phyloP scores from a whole-genome alignment of 805 yeast species.

The Kluyveromyces wickerhamii region DNA sequence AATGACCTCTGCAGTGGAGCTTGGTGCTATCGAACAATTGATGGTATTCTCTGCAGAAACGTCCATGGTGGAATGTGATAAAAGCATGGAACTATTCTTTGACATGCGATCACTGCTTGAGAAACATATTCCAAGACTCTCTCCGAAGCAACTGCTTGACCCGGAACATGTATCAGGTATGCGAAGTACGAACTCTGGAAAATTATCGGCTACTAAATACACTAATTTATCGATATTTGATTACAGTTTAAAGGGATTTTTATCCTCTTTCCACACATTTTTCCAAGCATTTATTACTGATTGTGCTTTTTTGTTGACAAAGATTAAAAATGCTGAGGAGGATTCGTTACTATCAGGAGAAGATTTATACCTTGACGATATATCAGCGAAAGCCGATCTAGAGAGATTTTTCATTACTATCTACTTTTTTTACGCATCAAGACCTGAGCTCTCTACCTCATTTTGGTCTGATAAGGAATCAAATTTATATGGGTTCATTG shows the following conservation, averaged over 20 bases:
- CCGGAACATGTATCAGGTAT: constrained; percentile 19
- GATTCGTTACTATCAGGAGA: constrained; percentile 57
- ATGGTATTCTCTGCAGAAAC: constrained; percentile 56
- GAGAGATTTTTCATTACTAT: constrained; percentile 79
- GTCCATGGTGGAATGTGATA: constrained; percentile 27
- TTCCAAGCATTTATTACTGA: constrained; percentile 50
- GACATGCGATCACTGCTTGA: constrained; percentile 62
- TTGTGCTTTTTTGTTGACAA: constrained; percentile 58
- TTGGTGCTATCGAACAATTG: constrained; percentile 66
- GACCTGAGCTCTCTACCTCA: constrained; percentile 47
- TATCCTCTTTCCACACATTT: constrained; percentile 41
- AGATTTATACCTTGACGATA: constrained; percentile 48
- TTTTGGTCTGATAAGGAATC: constrained; percentile 68
- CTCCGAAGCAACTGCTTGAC: constrained; percentile 46
- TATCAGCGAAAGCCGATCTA: constrained; percentile 70
- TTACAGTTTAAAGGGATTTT: constrained; percentile 27
- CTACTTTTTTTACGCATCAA: constrained; percentile 55
- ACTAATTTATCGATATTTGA: constrained; percentile 18
- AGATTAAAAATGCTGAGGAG: constrained; percentile 65
- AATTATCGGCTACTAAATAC: constrained; percentile 6
- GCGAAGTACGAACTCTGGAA: not conserved
- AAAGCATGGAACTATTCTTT: constrained; percentile 44
- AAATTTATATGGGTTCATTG: constrained; percentile 68
- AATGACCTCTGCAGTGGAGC: constrained; percentile 47
- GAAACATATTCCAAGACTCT: constrained; percentile 51